Conservation (phyloP, 2,329 filamentous ascomycete species). For the Diplodia scrobiculata region DNA sequence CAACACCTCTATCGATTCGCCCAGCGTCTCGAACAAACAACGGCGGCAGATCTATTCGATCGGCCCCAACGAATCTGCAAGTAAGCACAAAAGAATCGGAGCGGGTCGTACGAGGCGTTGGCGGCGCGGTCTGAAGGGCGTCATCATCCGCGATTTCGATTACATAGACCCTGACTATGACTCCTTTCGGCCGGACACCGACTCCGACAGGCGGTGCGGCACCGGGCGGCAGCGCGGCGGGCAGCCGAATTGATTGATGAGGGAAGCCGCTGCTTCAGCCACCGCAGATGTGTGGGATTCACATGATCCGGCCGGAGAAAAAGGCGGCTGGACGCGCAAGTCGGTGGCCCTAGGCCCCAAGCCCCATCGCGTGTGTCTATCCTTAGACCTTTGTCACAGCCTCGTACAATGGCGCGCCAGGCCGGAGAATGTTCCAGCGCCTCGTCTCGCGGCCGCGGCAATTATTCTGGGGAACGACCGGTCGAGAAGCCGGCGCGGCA, state of each 20-base stretch:
- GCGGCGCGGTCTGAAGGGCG: not conserved
- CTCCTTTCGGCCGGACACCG: not conserved
- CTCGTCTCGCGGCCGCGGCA: not conserved
- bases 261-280: slow-evolving; percentile 4
- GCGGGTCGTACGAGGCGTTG: not conserved
- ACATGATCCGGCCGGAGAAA: not conserved
- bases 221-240: no score
- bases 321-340: not conserved
- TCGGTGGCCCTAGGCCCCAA: no score
- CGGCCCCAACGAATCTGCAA: not conserved
- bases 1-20: slow-evolving; percentile 11
- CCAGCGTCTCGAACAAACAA: not conserved
- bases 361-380: not conserved
- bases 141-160: not conserved
- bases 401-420: not conserved
- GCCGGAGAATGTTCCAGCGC: slow-evolving; percentile 9
- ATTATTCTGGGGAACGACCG: not conserved
- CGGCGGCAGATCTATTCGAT: slow-evolving; percentile 1
- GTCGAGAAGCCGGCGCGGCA: not conserved
- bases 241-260: not conserved
- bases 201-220: not conserved
- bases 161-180: not conserved
- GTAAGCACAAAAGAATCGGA: not conserved
- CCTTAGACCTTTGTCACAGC: slow-evolving; percentile 14
- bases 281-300: not conserved